Conservation (phyloP, 768 basidiomycete genomes). For the Pleurotus salmoneostramineus region DNA sequence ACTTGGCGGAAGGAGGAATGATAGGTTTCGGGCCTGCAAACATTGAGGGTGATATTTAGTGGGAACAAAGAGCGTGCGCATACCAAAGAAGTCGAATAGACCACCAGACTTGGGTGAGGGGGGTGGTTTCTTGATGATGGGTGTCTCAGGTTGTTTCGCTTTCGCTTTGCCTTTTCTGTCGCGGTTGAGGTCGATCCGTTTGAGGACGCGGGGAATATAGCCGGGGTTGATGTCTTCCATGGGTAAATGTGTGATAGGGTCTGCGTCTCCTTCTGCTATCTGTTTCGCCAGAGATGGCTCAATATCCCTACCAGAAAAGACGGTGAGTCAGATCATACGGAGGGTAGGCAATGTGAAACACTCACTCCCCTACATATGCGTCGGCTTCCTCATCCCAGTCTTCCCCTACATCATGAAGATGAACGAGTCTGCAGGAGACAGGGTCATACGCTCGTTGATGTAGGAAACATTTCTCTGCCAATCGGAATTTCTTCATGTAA, state of each 20-base stretch:
- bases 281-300: constrained; percentile 59
- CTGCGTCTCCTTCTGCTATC: constrained; percentile 64
- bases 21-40: constrained; percentile 37
- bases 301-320: constrained; percentile 46
- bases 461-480: constrained; percentile 89
- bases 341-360: constrained; percentile 2
- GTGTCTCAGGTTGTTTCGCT: constrained; percentile 26
- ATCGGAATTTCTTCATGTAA: constrained; percentile 70
- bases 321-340: background rate
- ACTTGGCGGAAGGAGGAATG: constrained; percentile 25
- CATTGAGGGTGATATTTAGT: constrained; percentile 1
- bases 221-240: constrained; percentile 79
- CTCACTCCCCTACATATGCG: constrained; percentile 69
- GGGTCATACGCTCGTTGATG: constrained; percentile 94
- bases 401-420: constrained; percentile 60
- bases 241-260: constrained; percentile 63
- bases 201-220: constrained; percentile 51
- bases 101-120: constrained; percentile 19
- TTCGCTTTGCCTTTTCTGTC: constrained; percentile 44
- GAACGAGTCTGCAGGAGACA: constrained; percentile 53
- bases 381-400: constrained; percentile 59
- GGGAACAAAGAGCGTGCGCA: constrained; percentile 17
- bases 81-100: constrained; percentile 66
- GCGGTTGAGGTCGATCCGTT: constrained; percentile 16
- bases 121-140: constrained; percentile 12